Evolutionary conservation across 2,329 filamentous ascomycete genomes (phyloP), one percentile per base, ranked within the genome.

Genomic region (Xylaria sp.): DNA sequence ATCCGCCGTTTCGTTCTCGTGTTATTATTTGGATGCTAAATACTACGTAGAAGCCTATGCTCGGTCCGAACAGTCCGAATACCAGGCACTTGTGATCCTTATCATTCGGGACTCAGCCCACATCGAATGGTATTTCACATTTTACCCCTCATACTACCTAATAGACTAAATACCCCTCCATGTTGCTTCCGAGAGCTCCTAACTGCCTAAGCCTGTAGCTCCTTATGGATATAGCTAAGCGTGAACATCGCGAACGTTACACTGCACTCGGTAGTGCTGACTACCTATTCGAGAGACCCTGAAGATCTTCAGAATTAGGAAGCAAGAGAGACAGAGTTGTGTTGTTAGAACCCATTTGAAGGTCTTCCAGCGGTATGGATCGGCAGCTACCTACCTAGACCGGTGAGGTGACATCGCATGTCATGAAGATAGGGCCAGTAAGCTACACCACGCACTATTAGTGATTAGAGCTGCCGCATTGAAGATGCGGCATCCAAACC

Each of bases 31-130:
- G 33, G n/a, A 23, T 26, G 53, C 5, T 26, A n/a, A 56, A 33
- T 13, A 36, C n/a, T 28, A 28, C 28, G 28, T 28, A 28, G 28
- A 5, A 15, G 13, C n/a, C 26, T 54, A 36, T 6, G 13, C 31
- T 66, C 63, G 67, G 67, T 54, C 67, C 67, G 67, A 49, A 56
- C 31, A 44, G 56, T 66, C 67, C 67, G 67, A 63, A 48, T 46
- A 2, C 26, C 38, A 36, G 59, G 36, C 17, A n/a, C 46, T 20
- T 11, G 31, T 17, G 20, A 15, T 42, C 28, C 48, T 53, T 54
- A 53, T 40, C 46, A 31, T 46, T 23, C 33, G 26, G 11, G 23
- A 40, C 59, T 53, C 48, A 42, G 49, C 48, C 67, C 59, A 66
- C 67, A 20, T 63, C 38, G 53, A 48, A 48, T 36, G 48, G 56